phyloP scores from a whole-genome alignment of 2,329 filamentous ascomycete genomes.

The Macrophomina pseudophaseolina region DNA sequence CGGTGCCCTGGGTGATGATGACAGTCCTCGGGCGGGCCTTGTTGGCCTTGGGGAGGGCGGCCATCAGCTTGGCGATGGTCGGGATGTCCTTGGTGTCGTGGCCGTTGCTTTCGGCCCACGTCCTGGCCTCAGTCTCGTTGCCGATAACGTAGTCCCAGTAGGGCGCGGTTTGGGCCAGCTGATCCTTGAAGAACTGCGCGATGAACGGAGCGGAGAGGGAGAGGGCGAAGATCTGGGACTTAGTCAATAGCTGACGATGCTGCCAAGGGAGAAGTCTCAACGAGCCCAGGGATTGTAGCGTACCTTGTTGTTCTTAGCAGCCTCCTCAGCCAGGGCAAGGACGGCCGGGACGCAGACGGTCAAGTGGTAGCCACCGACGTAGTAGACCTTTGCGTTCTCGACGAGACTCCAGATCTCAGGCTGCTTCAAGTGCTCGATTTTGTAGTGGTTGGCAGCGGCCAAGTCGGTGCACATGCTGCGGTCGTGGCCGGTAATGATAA shows the following conservation, averaged over 20 bases:
- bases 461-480: conserved; percentile 94
- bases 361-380: conserved; percentile 96
- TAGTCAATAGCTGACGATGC: not conserved
- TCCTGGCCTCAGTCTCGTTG: conserved; percentile 92
- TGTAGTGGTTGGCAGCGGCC: conserved; percentile 96
- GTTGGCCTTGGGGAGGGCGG: conserved; percentile 92
- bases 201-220: conserved; percentile 97
- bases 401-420: conserved; percentile 91
- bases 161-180: conserved; percentile 79
- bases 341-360: conserved; percentile 94
- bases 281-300: conserved; percentile 27
- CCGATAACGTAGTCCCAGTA: conserved; percentile 97
- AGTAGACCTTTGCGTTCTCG: conserved; percentile 86
- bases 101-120: conserved; percentile 83
- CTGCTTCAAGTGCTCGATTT: conserved; percentile 88
- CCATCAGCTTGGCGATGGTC: conserved; percentile 84
- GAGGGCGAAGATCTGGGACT: conserved; percentile 71
- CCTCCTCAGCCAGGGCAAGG: conserved; percentile 87
- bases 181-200: conserved; percentile 96
- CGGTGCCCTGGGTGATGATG: conserved; percentile 93
- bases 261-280: conserved; percentile 39
- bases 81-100: conserved; percentile 76
- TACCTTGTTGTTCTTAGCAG: conserved; percentile 84
- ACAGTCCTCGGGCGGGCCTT: conserved; percentile 79
- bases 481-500: conserved; percentile 96